Evolutionary conservation across 768 basidiomycete genomes (phyloP).

Genomic region (Termitomyces sp.): DNA sequence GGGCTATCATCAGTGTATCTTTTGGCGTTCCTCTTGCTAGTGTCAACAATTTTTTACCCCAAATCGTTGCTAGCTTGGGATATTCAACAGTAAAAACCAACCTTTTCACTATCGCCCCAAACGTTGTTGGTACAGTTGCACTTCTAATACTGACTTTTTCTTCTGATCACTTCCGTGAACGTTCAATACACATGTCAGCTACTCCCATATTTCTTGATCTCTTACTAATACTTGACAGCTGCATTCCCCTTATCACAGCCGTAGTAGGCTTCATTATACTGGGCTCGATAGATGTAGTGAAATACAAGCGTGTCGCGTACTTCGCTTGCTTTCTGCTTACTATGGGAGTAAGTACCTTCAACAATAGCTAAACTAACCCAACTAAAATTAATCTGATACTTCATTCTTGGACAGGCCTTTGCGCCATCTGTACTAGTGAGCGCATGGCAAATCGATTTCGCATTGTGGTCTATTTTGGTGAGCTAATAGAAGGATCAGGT

Average conservation of each 20-base stretch:
- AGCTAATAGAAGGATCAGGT: slow-evolving; percentile 18
- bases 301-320: slow-evolving; percentile 38
- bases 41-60: slow-evolving; percentile 50
- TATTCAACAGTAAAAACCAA: slow-evolving; percentile 47
- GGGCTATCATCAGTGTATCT: slow-evolving; percentile 39
- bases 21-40: slow-evolving; percentile 44
- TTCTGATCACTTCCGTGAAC: slow-evolving; percentile 45
- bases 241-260: slow-evolving; percentile 33
- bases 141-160: slow-evolving; percentile 41
- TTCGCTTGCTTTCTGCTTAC: slow-evolving; percentile 52
- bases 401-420: slow-evolving; percentile 28
- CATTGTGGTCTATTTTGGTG: not conserved
- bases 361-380: not conserved
- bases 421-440: slow-evolving; percentile 41
- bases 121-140: slow-evolving; percentile 41
- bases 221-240: slow-evolving; percentile 18
- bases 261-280: slow-evolving; percentile 38
- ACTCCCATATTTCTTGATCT: not conserved
- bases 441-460: slow-evolving; percentile 25
- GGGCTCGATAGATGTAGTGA: slow-evolving; percentile 35
- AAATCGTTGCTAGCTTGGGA: slow-evolving; percentile 38
- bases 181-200: slow-evolving; percentile 42
- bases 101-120: slow-evolving; percentile 46
- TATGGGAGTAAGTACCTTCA: slow-evolving; percentile 31
- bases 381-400: not conserved